Conservation (phyloP, 768 basidiomycete genomes). For the Podaxis sp. region DNA sequence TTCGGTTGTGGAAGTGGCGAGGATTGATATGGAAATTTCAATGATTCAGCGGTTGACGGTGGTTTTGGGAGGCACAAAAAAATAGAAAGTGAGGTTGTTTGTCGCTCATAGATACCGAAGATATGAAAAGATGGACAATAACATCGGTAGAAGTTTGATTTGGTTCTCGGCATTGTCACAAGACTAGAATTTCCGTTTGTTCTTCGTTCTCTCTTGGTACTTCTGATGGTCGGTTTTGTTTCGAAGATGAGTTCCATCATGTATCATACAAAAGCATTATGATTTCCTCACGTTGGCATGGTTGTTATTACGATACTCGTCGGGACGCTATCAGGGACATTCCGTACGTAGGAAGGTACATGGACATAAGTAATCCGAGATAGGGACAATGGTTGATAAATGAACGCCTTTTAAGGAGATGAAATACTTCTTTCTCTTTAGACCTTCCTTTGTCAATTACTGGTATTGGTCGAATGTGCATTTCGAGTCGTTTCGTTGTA, state of each 20-base stretch:
- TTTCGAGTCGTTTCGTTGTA: neutral
- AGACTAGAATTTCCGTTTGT: neutral
- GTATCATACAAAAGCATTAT: neutral
- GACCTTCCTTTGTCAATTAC: neutral
- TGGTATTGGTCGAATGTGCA: neutral
- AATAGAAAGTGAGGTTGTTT: neutral
- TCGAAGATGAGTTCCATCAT: neutral
- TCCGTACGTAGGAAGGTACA: neutral
- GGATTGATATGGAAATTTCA: neutral
- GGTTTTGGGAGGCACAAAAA: neutral
- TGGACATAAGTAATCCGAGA: neutral
- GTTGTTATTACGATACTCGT: neutral
- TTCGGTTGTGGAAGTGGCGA: neutral
- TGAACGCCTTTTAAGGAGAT: neutral
- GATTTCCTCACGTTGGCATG: neutral
- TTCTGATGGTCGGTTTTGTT: neutral
- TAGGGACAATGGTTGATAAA: neutral
- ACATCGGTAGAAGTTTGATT: neutral
- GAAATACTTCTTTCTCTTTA: neutral
- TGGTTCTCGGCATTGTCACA: neutral
- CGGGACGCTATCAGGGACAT: neutral
- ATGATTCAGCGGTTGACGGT: neutral
- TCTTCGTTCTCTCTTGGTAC: neutral
- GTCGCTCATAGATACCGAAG: slow-evolving; percentile 2
- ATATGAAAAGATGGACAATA: neutral